phyloP scores from a whole-genome alignment of 108 stramenopile species.

The Skeletonema tropicum region DNA sequence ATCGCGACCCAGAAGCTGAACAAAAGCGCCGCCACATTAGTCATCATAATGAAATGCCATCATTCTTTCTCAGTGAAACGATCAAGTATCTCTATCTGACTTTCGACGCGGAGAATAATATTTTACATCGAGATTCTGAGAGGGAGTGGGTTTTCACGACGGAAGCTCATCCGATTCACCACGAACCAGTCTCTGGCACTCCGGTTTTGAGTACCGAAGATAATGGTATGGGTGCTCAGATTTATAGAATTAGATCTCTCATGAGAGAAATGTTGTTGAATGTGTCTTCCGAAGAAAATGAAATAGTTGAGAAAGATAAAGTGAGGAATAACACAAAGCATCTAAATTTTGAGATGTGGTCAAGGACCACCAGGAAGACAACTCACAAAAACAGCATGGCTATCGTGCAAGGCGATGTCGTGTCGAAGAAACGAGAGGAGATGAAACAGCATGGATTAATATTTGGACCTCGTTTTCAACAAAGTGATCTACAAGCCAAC shows the following conservation, averaged over 20 bases:
- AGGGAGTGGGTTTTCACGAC: slow-evolving; percentile 93
- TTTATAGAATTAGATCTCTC: slow-evolving; percentile 19
- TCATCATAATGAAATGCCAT: slow-evolving; percentile 93
- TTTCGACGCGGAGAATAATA: slow-evolving; percentile 85
- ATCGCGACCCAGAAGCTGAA: slow-evolving; percentile 21
- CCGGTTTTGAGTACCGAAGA: not conserved
- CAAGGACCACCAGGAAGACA: slow-evolving; percentile 1
- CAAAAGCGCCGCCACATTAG: slow-evolving; percentile 24
- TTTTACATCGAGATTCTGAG: slow-evolving; percentile 67
- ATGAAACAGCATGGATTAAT: not conserved
- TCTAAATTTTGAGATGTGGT: slow-evolving; percentile 26
- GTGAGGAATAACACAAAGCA: not conserved
- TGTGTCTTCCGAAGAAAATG: not conserved
- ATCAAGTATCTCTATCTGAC: slow-evolving; percentile 95
- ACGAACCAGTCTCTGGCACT: slow-evolving; percentile 25
- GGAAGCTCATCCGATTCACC: slow-evolving; percentile 94
- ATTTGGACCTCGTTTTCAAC: slow-evolving; percentile 18
- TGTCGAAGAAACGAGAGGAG: slow-evolving; percentile 13
- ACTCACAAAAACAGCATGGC: not conserved
- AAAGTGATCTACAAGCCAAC: slow-evolving; percentile 23
- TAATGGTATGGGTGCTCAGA: slow-evolving; percentile 10
- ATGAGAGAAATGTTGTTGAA: slow-evolving; percentile 15
- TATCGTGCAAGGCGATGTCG: slow-evolving; percentile 7
- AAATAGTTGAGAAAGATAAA: not conserved
- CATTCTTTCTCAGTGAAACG: slow-evolving; percentile 96